Evolutionary conservation across 768 basidiomycete species (phyloP).

Genomic region (Candolleomyces eurysporus): DNA sequence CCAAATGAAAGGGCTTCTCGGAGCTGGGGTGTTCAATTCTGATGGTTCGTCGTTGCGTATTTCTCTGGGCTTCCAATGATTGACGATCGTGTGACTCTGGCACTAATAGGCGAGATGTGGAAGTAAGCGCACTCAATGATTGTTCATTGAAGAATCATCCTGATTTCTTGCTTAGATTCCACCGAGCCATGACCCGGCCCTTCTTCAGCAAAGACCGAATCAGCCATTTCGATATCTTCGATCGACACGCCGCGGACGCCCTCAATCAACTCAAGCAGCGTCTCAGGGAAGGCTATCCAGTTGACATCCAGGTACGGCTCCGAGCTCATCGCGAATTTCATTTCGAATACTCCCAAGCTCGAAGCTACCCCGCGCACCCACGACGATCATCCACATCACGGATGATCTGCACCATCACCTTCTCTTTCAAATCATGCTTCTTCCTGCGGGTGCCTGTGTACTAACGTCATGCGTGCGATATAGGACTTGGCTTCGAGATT

Average conservation of each 20-base stretch:
- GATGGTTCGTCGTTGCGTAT: conserved; percentile 34
- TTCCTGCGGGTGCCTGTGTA: too few relatives aligned
- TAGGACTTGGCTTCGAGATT: conserved; percentile 48
- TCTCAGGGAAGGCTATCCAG: conserved; percentile 42
- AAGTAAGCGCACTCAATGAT: conserved; percentile 36
- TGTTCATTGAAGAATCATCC: background rate
- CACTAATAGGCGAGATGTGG: conserved; percentile 43
- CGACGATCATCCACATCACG: too few relatives aligned
- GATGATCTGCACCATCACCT: too few relatives aligned
- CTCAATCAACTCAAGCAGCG: conserved; percentile 43
- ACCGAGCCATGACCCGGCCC: conserved; percentile 60
- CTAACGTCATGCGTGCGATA: too few relatives aligned
- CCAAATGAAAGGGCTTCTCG: conserved; percentile 27
- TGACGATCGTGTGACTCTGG: too few relatives aligned
- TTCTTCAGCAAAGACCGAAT: conserved; percentile 58
- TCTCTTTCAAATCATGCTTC: too few relatives aligned
- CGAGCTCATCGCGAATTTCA: background rate
- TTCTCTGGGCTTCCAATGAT: background rate
- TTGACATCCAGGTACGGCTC: conserved; percentile 51
- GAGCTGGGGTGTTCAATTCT: conserved; percentile 53
- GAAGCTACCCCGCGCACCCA: too few relatives aligned
- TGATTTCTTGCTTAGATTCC: conserved; percentile 38
- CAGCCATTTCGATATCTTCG: conserved; percentile 54
- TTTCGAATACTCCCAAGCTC: too few relatives aligned
- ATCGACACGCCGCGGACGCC: conserved; percentile 46